These are phyloP conservation scores for Cicer arietinum DNA, from an alignment of 306 rosid species.

Conservation along the genomic window DNA sequence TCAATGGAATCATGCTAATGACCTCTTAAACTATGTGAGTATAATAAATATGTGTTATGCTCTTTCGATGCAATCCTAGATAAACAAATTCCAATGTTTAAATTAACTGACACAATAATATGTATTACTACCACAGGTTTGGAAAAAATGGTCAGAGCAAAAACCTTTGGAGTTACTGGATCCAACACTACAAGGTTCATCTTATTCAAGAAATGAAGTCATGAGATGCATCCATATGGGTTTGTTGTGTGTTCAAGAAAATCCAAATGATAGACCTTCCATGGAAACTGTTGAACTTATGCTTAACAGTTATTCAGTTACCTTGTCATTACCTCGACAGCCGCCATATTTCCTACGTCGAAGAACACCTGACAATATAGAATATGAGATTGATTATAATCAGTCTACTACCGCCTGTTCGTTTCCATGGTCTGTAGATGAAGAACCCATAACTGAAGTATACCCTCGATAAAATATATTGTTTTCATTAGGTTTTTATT, in stretches of 20 bases:
- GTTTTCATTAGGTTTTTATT: background rate
- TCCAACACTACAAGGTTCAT: constrained; percentile 52
- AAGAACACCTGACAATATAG: constrained; percentile 41
- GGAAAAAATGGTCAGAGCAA: constrained; percentile 52
- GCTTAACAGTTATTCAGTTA: constrained; percentile 56
- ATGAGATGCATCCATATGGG: constrained; percentile 63
- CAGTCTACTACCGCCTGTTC: constrained; percentile 38
- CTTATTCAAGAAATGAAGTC: constrained; percentile 59
- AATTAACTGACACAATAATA: background rate
- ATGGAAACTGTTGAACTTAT: constrained; percentile 53
- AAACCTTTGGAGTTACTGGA: constrained; percentile 55
- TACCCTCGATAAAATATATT: constrained; percentile 41
- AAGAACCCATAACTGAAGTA: constrained; percentile 46
- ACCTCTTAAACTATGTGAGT: constrained; percentile 61
- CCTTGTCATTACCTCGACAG: constrained; percentile 46
- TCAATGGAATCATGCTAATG: constrained; percentile 39
- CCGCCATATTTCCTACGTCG: constrained; percentile 46
- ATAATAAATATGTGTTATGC: background rate
- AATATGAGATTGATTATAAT: constrained; percentile 28
- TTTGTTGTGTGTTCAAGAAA: constrained; percentile 60
- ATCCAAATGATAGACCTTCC: constrained; percentile 56
- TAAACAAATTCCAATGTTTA: background rate
- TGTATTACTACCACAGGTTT: constrained; percentile 47
- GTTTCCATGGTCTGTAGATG: constrained; percentile 44
- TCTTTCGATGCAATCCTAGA: background rate